phyloP scores from a whole-genome alignment of 495 filamentous ascomycete species.

The Penicillium antarcticum region DNA sequence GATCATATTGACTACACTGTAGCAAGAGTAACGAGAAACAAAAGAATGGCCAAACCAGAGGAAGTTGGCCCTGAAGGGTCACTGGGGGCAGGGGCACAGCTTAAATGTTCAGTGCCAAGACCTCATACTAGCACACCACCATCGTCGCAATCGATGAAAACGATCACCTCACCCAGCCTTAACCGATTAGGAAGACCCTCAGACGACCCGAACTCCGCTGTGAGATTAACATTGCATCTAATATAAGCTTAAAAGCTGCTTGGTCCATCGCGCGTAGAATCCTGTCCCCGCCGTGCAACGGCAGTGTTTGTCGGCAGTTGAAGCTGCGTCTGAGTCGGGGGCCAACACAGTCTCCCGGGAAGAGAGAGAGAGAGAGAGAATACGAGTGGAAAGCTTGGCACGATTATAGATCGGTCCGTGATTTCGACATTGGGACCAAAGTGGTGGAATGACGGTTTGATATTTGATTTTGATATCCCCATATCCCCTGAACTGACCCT shows the following conservation, averaged over 20 bases:
- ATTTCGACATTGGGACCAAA: slow-evolving; percentile 24
- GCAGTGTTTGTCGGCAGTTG: slow-evolving; percentile 14
- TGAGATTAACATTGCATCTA: slow-evolving; percentile 15
- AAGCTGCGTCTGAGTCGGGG: not conserved
- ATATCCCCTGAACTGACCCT: slow-evolving; percentile 1
- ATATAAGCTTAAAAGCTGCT: slow-evolving; percentile 23
- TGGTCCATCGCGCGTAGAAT: slow-evolving; percentile 2
- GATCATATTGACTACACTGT: too few relatives aligned
- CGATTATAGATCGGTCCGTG: slow-evolving; percentile 7
- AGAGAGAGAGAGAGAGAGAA: slow-evolving; percentile 5
- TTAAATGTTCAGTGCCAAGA: slow-evolving; percentile 34
- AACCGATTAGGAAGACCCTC: slow-evolving; percentile 7
- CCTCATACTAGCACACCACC: slow-evolving; percentile 9
- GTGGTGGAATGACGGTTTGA: slow-evolving; percentile 15
- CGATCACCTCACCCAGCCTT: slow-evolving; percentile 36
- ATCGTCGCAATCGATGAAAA: slow-evolving; percentile 32
- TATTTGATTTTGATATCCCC: not conserved
- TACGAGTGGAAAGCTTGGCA: slow-evolving; percentile 21
- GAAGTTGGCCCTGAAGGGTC: not conserved
- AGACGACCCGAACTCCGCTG: slow-evolving; percentile 6
- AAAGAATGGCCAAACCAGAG: not conserved
- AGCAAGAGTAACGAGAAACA: too few relatives aligned
- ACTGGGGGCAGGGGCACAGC: slow-evolving; percentile 2
- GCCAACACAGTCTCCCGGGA: not conserved
- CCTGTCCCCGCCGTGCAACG: not conserved